Evolutionary conservation across 805 yeast species (phyloP).

Genomic region (Yarrowia porcina): DNA sequence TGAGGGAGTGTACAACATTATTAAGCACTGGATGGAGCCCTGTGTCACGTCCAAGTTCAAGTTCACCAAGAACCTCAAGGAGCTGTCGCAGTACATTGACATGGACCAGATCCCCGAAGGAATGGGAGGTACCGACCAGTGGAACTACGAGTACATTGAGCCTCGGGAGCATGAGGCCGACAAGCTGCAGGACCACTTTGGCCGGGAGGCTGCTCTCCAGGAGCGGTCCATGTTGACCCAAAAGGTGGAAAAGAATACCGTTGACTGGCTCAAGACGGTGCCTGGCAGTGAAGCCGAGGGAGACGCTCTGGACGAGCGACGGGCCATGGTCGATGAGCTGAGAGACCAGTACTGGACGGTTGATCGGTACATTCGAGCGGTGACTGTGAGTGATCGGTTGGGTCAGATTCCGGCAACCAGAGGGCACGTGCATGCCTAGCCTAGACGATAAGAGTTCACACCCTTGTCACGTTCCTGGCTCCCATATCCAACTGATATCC

Average conservation of each 20-base stretch:
- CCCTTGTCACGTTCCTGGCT: too few relatives aligned
- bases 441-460: too few relatives aligned
- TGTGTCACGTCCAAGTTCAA: slow-evolving; percentile 76
- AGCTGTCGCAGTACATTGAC: slow-evolving; percentile 54
- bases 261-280: background rate
- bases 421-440: background rate
- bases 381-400: background rate
- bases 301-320: background rate
- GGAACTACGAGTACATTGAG: slow-evolving; percentile 48
- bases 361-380: background rate
- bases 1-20: slow-evolving; percentile 77
- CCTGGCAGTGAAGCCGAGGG: slow-evolving; percentile 1
- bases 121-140: slow-evolving; percentile 62
- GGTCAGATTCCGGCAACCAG: slow-evolving; percentile 12
- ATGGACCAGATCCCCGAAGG: slow-evolving; percentile 52
- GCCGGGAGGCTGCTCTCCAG: slow-evolving; percentile 10
- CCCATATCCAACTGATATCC: too few relatives aligned
- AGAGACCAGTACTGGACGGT: slow-evolving; percentile 16
- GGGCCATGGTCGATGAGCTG: background rate
- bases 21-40: slow-evolving; percentile 81
- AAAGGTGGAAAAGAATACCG: slow-evolving; percentile 4
- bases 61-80: slow-evolving; percentile 62
- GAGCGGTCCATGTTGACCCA: background rate
- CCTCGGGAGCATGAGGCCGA: slow-evolving; percentile 55
- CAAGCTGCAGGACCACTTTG: slow-evolving; percentile 9